Base-by-base conservation (phyloP, 2,329 filamentous ascomycete genomes). In the Elsinoe ampelina region DNA sequence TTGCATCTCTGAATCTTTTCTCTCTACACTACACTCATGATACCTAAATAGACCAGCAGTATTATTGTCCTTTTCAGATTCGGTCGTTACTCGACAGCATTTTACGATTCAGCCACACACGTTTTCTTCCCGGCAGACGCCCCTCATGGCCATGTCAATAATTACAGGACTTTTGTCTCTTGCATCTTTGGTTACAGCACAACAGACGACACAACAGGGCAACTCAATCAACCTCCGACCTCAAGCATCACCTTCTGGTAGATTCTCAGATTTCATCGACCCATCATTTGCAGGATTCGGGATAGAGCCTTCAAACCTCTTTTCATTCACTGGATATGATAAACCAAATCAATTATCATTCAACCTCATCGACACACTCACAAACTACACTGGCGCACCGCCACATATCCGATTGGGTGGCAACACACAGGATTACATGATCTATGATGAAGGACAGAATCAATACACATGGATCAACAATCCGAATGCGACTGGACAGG, bases 301-400 rank as follows among this genome's bases (percentile, higher is more conserved):
- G 43, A 78, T 79, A 60, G 77, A 79, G 67, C 72, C 76, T 22
- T 77, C 75, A 17, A 78, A 78, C 59, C 68, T 79, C 6, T 78
- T 75, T 65, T 75, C 75, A 52, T 79, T 76, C 64, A 77, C 74
- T 11, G 76, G 77, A 57, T 64, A 64, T 34, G 68, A 67, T 17
- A 58, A 66, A 5, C 61, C 73, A 15, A 79, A 79, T 62, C 43
- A 65, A 8, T 63, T 79, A 30, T 73, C 75, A 13, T 62, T 75
- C n/a, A 75, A 77, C 60, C 67, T 79, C 26, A 64, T 79, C 12
- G 67, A 73, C 59, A 78, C 77, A 63, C 70, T 79, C 39, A 72
- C 72, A 51, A 72, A 72, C 61, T 77, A 77, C 61, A 70, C 75
- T 1, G 76, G 76, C 50, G 70, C 71, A 34, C 75, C 76, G 7